Evolutionary conservation across 2,329 filamentous ascomycete genomes (phyloP).

Genomic region (Epichloe sibirici): DNA sequence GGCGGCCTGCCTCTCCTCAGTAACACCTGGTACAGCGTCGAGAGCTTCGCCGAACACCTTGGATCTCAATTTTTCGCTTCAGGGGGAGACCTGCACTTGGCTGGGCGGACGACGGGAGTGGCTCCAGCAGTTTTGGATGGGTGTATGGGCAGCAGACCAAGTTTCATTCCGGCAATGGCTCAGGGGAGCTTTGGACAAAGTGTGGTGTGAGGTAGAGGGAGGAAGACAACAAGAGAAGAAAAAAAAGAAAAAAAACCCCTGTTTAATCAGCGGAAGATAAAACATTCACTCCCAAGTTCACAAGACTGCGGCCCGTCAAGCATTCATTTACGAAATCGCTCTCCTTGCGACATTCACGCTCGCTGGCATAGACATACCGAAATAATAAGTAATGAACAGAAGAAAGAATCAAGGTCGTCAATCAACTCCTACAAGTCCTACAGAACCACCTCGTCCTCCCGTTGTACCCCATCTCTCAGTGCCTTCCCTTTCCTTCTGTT

Average conservation of each 20-base stretch:
- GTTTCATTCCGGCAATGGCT: background rate
- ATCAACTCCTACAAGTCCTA: slow-evolving; percentile 12
- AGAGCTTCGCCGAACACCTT: background rate
- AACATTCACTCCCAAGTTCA: background rate
- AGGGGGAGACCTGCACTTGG: background rate
- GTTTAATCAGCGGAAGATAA: background rate
- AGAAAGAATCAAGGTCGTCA: slow-evolving; percentile 3
- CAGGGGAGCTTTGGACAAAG: background rate
- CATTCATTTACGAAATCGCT: background rate
- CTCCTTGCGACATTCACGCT: background rate
- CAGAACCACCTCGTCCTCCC: slow-evolving; percentile 5
- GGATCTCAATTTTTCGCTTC: background rate
- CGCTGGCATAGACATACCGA: background rate
- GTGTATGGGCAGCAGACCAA: background rate
- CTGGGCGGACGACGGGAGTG: background rate
- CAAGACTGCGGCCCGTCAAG: background rate
- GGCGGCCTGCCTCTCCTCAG: background rate
- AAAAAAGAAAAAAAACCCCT: background rate
- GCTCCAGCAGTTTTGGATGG: background rate
- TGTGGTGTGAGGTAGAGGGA: background rate
- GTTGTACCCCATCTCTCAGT: background rate
- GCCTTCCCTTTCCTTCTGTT: slow-evolving; percentile 6
- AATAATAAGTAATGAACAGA: background rate
- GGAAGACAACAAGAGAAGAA: background rate
- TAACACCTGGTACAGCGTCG: background rate